phyloP scores from a whole-genome alignment of 116 monocot species.

The Phalaenopsis hybrid region DNA sequence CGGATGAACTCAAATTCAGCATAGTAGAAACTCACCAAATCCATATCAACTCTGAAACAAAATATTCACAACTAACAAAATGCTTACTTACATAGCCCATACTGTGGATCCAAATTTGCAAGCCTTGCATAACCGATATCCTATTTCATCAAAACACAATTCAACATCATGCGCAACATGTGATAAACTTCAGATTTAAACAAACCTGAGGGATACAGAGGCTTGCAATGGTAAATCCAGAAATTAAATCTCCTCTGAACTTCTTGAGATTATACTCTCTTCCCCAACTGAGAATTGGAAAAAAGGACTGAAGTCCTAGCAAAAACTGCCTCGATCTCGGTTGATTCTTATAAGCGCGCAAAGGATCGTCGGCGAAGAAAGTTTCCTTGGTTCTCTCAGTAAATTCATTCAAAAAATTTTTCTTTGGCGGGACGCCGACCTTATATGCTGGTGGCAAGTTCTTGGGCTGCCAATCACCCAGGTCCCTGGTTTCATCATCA shows the following conservation, averaged over 20 bases:
- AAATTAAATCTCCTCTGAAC: conserved; percentile 59
- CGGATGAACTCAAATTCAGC: background rate
- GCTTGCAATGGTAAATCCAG: conserved; percentile 67
- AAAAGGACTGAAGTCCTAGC: conserved; percentile 36
- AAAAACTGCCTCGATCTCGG: conserved; percentile 27
- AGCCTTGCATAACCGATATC: conserved; percentile 76
- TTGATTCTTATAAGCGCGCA: conserved; percentile 40
- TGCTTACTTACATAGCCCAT: conserved; percentile 59
- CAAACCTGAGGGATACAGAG: conserved; percentile 67
- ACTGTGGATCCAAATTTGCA: conserved; percentile 50
- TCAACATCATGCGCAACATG: background rate
- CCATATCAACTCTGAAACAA: background rate
- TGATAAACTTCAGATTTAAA: background rate
- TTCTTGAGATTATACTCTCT: conserved; percentile 38
- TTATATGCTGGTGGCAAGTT: conserved; percentile 23
- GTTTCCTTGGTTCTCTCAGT: conserved; percentile 30
- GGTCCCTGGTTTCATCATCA: conserved; percentile 1
- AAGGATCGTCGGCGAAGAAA: conserved; percentile 47
- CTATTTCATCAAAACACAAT: conserved; percentile 15
- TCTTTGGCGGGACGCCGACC: conserved; percentile 35
- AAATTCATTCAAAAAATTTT: conserved; percentile 23
- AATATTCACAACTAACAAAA: background rate
- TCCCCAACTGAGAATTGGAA: conserved; percentile 56
- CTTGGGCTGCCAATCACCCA: background rate
- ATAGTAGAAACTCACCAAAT: background rate